Evolutionary conservation across 2,329 filamentous ascomycete genomes (phyloP).

Genomic region (Hypoxylon sp.): DNA sequence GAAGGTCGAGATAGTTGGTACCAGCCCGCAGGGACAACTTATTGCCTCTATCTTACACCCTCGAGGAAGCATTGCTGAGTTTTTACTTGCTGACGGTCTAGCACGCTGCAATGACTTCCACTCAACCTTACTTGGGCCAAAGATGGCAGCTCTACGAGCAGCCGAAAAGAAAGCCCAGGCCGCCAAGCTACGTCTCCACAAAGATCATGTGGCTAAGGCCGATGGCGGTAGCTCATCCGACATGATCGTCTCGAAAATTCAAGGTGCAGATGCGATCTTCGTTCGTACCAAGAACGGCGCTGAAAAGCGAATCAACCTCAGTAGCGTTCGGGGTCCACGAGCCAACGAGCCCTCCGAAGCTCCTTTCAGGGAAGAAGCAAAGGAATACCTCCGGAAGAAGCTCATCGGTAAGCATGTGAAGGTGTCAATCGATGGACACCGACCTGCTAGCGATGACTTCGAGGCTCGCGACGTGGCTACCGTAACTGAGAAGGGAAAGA

Average conservation of each 20-base stretch:
- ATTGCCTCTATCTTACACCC: slow-evolving; percentile 90
- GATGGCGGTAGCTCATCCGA: slow-evolving; percentile 77
- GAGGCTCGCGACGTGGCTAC: slow-evolving; percentile 96
- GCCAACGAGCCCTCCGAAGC: slow-evolving; percentile 87
- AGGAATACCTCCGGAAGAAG: slow-evolving; percentile 94
- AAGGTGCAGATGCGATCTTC: slow-evolving; percentile 90
- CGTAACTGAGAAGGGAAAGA: slow-evolving; percentile 85
- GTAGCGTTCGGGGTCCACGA: slow-evolving; percentile 94
- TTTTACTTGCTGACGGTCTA: slow-evolving; percentile 88
- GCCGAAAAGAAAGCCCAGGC: slow-evolving; percentile 90
- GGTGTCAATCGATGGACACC: slow-evolving; percentile 89
- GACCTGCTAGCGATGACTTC: slow-evolving; percentile 89
- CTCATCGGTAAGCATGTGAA: slow-evolving; percentile 96
- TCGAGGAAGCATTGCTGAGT: slow-evolving; percentile 91
- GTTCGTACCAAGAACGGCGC: slow-evolving; percentile 85
- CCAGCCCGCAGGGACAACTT: slow-evolving; percentile 92
- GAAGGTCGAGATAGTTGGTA: slow-evolving; percentile 84
- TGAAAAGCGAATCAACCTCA: slow-evolving; percentile 92
- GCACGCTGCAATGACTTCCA: slow-evolving; percentile 96
- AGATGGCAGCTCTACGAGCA: slow-evolving; percentile 87
- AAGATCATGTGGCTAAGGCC: slow-evolving; percentile 81
- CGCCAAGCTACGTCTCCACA: slow-evolving; percentile 83
- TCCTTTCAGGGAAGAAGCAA: slow-evolving; percentile 91
- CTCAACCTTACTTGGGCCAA: slow-evolving; percentile 88
- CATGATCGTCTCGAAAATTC: slow-evolving; percentile 85